Evolutionary conservation across 1,284 basidiomycete species (phyloP).

Genomic region (Austroboletus niveus): DNA sequence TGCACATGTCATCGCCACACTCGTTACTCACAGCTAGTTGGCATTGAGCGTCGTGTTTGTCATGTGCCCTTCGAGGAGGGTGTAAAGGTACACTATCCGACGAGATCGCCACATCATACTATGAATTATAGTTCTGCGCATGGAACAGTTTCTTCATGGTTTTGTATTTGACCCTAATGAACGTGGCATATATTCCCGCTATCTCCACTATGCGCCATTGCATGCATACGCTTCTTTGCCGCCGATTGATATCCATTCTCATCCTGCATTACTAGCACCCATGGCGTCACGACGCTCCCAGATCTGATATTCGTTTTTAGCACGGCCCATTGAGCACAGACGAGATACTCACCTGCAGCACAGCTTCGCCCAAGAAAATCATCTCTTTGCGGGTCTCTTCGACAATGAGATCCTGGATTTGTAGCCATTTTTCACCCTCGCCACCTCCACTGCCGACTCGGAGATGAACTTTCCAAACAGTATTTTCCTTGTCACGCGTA

Average conservation of each 20-base stretch:
- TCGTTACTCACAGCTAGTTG: background rate
- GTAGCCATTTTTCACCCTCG: conserved; percentile 92
- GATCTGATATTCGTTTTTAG: conserved; percentile 45
- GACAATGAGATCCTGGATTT: conserved; percentile 96
- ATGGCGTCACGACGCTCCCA: conserved; percentile 58
- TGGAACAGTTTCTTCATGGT: conserved; percentile 5
- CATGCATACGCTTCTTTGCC: conserved; percentile 8
- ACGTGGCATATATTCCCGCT: conserved; percentile 27
- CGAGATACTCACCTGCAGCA: conserved; percentile 71
- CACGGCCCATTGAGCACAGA: conserved; percentile 1
- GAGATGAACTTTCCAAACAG: conserved; percentile 92
- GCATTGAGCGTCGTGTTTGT: conserved; percentile 5
- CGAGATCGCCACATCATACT: conserved; percentile 2
- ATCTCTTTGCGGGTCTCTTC: conserved; percentile 95
- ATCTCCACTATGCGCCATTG: conserved; percentile 26
- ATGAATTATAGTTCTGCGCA: conserved; percentile 5
- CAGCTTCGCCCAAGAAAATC: conserved; percentile 96
- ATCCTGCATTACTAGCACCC: conserved; percentile 19
- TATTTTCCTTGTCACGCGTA: conserved; percentile 83
- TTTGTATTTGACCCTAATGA: conserved; percentile 20
- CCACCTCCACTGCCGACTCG: conserved; percentile 74
- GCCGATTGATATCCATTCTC: conserved; percentile 34
- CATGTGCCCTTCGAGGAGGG: conserved; percentile 14
- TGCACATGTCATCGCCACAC: background rate
- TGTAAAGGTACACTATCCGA: conserved; percentile 15